Conservation (phyloP, 768 basidiomycete genomes). For the Neoboletus magnificus region DNA sequence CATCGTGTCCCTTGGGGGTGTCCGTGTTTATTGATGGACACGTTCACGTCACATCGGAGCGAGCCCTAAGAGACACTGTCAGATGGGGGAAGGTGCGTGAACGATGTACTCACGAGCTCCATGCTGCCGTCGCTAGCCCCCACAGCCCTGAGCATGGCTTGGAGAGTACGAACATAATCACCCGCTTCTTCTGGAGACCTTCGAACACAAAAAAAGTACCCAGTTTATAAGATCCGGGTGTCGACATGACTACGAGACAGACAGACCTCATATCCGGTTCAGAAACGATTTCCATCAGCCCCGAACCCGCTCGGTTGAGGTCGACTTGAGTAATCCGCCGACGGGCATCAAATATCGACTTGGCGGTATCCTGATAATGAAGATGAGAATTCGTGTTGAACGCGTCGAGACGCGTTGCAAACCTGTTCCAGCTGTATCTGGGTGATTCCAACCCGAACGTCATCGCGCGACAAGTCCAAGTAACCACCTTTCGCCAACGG, state of each 20-base stretch:
- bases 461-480: constrained; percentile 43
- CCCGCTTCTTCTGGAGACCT: constrained; percentile 87
- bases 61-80: constrained; percentile 61
- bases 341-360: constrained; percentile 61
- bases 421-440: constrained; percentile 98
- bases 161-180: constrained; percentile 79
- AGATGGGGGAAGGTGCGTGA: neutral
- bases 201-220: neutral
- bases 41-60: constrained; percentile 91
- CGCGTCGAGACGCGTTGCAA: constrained; percentile 10
- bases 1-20: constrained; percentile 75
- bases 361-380: constrained; percentile 78
- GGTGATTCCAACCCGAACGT: constrained; percentile 68
- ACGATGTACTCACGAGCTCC: constrained; percentile 70
- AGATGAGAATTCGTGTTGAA: neutral
- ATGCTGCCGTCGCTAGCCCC: constrained; percentile 94
- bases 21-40: constrained; percentile 76
- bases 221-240: neutral
- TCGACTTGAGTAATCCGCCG: constrained; percentile 65
- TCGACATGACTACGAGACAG: neutral
- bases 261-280: constrained; percentile 79
- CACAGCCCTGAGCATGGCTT: constrained; percentile 74
- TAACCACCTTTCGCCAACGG: constrained; percentile 73
- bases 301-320: constrained; percentile 86
- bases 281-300: constrained; percentile 94